Percentiles rank a stretch among this genome's conserved stretches.
These are phyloP conservation scores for Somion occarium DNA, from an alignment of 1,284 basidiomycete species.

Conservation along the genomic window DNA sequence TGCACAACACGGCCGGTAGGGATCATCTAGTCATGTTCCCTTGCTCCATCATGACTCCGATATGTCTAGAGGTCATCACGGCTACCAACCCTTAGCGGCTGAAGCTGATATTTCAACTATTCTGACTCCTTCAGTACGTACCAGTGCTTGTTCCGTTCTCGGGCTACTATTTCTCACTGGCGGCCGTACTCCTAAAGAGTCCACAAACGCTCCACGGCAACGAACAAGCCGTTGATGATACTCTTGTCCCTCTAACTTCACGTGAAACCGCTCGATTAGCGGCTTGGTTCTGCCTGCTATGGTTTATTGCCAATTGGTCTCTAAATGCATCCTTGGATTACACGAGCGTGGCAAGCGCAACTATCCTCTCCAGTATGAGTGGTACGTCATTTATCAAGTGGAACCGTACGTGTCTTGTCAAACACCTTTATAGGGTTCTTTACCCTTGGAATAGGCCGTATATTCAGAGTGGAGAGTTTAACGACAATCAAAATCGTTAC, in stretches of 20 bases:
- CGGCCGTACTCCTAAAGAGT: slow-evolving; percentile 6
- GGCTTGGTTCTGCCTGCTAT: slow-evolving; percentile 74
- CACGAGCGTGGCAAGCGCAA: slow-evolving; percentile 89
- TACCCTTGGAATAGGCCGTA: slow-evolving; percentile 82
- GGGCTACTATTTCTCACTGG: neutral
- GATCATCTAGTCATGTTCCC: neutral
- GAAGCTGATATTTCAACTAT: slow-evolving; percentile 26
- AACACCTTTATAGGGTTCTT: slow-evolving; percentile 85
- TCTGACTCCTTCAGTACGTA: slow-evolving; percentile 14
- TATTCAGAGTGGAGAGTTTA: slow-evolving; percentile 81
- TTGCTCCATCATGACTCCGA: neutral
- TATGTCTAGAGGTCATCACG: slow-evolving; percentile 17
- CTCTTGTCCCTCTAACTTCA: slow-evolving; percentile 51
- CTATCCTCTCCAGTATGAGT: slow-evolving; percentile 84
- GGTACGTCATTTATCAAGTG: slow-evolving; percentile 40
- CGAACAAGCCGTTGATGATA: slow-evolving; percentile 10
- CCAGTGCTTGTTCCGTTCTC: no score
- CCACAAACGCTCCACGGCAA: slow-evolving; percentile 12
- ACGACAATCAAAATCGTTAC: slow-evolving; percentile 76
- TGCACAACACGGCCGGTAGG: slow-evolving; percentile 2
- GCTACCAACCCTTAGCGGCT: slow-evolving; percentile 34
- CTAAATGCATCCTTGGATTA: slow-evolving; percentile 78
- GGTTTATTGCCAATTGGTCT: slow-evolving; percentile 92
- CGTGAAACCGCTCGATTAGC: slow-evolving; percentile 77
- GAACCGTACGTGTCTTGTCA: slow-evolving; percentile 3